Conservation (phyloP, 129 eudicot species). For the Ambrosia artemisiifolia region DNA sequence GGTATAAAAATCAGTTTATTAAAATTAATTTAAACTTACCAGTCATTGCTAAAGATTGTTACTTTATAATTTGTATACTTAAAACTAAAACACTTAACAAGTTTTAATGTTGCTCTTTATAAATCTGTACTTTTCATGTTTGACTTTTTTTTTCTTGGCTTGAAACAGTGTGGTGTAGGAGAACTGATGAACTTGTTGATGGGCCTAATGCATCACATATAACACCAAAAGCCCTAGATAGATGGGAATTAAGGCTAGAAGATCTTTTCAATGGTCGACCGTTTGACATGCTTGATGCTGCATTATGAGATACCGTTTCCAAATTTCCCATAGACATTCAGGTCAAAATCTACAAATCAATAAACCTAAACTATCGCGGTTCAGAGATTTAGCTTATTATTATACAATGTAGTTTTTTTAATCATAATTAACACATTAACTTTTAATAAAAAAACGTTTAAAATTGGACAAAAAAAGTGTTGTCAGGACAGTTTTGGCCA, state of each 20-base stretch:
- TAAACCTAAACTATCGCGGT: neutral
- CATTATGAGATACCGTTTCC: too few species aligned
- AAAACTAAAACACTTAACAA: neutral
- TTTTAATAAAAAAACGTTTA: neutral
- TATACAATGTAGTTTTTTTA: neutral
- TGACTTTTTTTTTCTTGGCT: constrained; percentile 6
- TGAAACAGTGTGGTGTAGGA: constrained; percentile 89
- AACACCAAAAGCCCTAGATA: constrained; percentile 88
- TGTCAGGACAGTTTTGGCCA: too few species aligned
- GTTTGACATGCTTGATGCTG: too few species aligned
- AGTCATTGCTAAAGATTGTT: too few species aligned
- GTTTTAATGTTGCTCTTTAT: neutral
- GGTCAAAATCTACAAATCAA: constrained; percentile 39
- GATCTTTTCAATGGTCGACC: too few species aligned
- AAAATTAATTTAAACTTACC: too few species aligned
- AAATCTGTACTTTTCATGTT: neutral
- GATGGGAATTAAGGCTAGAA: constrained; percentile 92
- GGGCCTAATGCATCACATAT: constrained; percentile 99
- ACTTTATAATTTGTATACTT: too few species aligned
- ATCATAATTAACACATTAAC: too few species aligned
- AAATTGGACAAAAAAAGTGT: too few species aligned
- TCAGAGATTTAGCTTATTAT: too few species aligned
- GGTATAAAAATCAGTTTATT: too few species aligned
- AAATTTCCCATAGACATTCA: constrained; percentile 88
- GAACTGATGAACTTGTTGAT: constrained; percentile 98